Conservation (phyloP, 2,329 filamentous ascomycete species). For the Claviceps sp. region DNA sequence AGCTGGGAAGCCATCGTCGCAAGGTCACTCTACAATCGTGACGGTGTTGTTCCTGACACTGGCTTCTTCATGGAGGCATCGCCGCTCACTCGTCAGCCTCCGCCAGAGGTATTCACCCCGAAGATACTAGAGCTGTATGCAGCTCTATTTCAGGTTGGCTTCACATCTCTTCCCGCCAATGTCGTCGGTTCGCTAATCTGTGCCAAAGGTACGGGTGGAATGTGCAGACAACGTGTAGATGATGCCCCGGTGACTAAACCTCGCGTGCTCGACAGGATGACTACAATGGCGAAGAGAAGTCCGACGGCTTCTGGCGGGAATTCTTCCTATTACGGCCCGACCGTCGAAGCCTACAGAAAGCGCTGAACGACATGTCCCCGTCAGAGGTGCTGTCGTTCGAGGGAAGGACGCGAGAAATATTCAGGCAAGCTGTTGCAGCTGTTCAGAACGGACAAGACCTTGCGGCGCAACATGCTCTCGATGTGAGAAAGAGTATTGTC, state of each 20-base stretch:
- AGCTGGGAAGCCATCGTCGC: background rate
- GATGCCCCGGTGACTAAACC: slow-evolving; percentile 17
- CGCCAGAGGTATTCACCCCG: slow-evolving; percentile 81
- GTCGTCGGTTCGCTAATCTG: background rate
- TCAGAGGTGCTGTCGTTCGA: slow-evolving; percentile 67
- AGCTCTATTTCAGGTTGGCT: slow-evolving; percentile 58
- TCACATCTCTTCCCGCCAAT: slow-evolving; percentile 3
- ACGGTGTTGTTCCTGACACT: slow-evolving; percentile 1
- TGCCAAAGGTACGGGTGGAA: slow-evolving; percentile 14
- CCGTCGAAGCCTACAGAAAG: slow-evolving; percentile 48
- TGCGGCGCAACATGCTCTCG: slow-evolving; percentile 66
- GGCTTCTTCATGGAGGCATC: slow-evolving; percentile 63
- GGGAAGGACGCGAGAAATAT: slow-evolving; percentile 65
- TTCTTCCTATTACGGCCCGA: slow-evolving; percentile 88
- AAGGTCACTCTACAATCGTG: background rate
- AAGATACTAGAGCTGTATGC: slow-evolving; percentile 90
- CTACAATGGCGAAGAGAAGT: slow-evolving; percentile 53
- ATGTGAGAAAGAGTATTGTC: slow-evolving; percentile 44
- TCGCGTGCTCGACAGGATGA: slow-evolving; percentile 29
- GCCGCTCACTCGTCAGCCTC: slow-evolving; percentile 82
- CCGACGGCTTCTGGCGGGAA: slow-evolving; percentile 90
- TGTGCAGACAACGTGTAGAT: slow-evolving; percentile 1
- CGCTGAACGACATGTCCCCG: slow-evolving; percentile 57
- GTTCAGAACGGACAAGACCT: slow-evolving; percentile 48
- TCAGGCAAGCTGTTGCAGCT: slow-evolving; percentile 56